Base-by-base conservation (phyloP, 75 land plant genomes). In the Cupressus sempervirens region DNA sequence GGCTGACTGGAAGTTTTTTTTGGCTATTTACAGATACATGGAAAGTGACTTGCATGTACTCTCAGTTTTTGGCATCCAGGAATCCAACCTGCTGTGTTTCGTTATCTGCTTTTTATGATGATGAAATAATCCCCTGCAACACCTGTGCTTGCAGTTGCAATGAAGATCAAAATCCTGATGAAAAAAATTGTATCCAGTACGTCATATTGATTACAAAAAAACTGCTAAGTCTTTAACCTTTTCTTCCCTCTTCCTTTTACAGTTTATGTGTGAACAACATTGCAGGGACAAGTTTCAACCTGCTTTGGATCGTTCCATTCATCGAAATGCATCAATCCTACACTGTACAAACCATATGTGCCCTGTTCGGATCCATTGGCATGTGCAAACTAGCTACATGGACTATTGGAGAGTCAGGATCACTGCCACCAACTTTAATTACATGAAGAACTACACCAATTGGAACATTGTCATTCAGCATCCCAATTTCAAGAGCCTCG, bases 311-410 rank as follows among this genome's bases (percentile, higher is more conserved):
- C 50, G 35, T 80, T 56, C 3, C 41, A 8, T 46, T 11, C 41
- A 46, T 65, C 26, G 34, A 79, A 12, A 16, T 89, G 23, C 34
- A 53, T 54, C 84, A 13, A 15, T 29, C 34, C 85, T 94, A 30
- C 79, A 54, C 76, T 96, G 98, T 86, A 87, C 95, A 3, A 35
- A 56, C 13, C 93, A 96, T 76, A 93, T 96, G 98, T 96, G 98
- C 89, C 98, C 98, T 0, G 86, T 96, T 36, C 85, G 91, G 54
- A 90, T 96, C 6, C 98, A 96, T 68, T 96, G 98, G 98, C 98
- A 96, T 86, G 89, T 96, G 35, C 91, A 94, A 86, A 38, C 79
- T 36, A 96, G 90, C 85, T 96, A 96, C 83, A 83, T 74, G 81
- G 90, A 90, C 48, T 94, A 96, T 83, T 94, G 96, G 96, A 82